Evolutionary conservation across 345 rosid species (phyloP).

Genomic region (Atalantia buxifolia): DNA sequence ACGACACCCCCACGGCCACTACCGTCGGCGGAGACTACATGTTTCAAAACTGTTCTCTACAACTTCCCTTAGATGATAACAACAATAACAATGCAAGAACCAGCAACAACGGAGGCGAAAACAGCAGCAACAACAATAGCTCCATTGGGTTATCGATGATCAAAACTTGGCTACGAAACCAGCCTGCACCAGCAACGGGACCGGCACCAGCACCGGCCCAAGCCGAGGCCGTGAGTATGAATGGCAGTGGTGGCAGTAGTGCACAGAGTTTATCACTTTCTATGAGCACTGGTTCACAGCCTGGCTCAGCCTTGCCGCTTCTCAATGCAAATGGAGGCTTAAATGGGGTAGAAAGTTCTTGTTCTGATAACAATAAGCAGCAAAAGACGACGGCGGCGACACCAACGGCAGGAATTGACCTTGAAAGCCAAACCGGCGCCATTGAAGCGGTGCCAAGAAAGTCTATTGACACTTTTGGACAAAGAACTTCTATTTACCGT

Average conservation of each 20-base stretch:
- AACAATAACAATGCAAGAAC: slow-evolving; percentile 4
- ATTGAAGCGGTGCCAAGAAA: slow-evolving; percentile 54
- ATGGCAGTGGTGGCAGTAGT: slow-evolving; percentile 15
- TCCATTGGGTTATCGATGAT: slow-evolving; percentile 77
- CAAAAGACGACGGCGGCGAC: slow-evolving; percentile 15
- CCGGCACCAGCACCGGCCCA: slow-evolving; percentile 3
- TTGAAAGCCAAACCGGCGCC: slow-evolving; percentile 17
- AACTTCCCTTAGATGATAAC: slow-evolving; percentile 23
- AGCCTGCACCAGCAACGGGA: slow-evolving; percentile 32
- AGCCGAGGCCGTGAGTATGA: slow-evolving; percentile 21
- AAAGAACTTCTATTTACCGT: slow-evolving; percentile 89
- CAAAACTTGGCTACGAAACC: slow-evolving; percentile 77
- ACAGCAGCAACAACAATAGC: slow-evolving; percentile 1
- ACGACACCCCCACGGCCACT: slow-evolving; percentile 11
- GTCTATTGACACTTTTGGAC: slow-evolving; percentile 80
- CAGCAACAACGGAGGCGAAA: slow-evolving; percentile 15
- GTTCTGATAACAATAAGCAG: slow-evolving; percentile 33
- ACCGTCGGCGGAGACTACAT: slow-evolving; percentile 27
- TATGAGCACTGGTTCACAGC: slow-evolving; percentile 50
- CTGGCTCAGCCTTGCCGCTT: slow-evolving; percentile 30
- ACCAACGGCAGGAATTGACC: neutral
- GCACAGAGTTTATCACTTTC: slow-evolving; percentile 65
- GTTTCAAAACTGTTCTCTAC: slow-evolving; percentile 32
- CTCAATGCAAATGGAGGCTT: slow-evolving; percentile 20
- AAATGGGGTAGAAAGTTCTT: slow-evolving; percentile 27